These are phyloP conservation scores for Pseudogymnoascus sp. DNA, from an alignment of 2,329 filamentous ascomycete species.

Conservation along the genomic window DNA sequence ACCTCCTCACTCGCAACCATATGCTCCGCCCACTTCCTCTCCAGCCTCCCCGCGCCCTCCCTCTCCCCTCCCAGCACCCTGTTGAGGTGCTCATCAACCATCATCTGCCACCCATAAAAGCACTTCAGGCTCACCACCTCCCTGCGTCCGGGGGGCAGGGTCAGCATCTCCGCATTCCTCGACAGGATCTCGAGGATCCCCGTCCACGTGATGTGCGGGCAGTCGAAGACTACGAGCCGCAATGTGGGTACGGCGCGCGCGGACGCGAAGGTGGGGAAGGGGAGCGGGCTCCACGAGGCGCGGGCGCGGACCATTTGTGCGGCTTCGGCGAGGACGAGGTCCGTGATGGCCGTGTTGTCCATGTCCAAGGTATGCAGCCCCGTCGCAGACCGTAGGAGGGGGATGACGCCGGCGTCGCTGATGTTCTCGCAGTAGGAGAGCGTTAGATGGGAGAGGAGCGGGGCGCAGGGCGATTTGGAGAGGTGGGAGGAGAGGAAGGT, in stretches of 20 bases:
- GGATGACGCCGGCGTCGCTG: slow-evolving; percentile 75
- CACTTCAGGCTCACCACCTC: slow-evolving; percentile 84
- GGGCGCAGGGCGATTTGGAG: slow-evolving; percentile 65
- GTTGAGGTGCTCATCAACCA: slow-evolving; percentile 87
- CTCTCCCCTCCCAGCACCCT: slow-evolving; percentile 72
- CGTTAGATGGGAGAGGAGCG: slow-evolving; percentile 67
- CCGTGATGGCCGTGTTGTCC: slow-evolving; percentile 88
- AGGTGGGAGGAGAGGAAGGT: slow-evolving; percentile 61
- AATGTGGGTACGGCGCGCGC: slow-evolving; percentile 43
- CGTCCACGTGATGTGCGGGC: slow-evolving; percentile 84
- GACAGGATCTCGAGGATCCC: slow-evolving; percentile 80
- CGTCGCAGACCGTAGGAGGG: slow-evolving; percentile 67
- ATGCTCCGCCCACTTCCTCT: no score
- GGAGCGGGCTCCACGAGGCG: slow-evolving; percentile 28
- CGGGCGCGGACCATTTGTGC: slow-evolving; percentile 68
- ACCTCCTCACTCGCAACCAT: no score
- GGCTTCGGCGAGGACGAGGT: slow-evolving; percentile 77
- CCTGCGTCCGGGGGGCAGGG: slow-evolving; percentile 45
- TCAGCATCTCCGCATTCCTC: slow-evolving; percentile 63
- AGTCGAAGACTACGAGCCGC: slow-evolving; percentile 80
- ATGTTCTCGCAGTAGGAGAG: slow-evolving; percentile 85
- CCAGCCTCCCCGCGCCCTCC: slow-evolving; percentile 64
- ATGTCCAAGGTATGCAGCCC: slow-evolving; percentile 66
- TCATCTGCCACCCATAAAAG: slow-evolving; percentile 93
- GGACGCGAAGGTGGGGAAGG: slow-evolving; percentile 17